Percentiles rank a stretch among this genome's conserved stretches.
Evolutionary conservation across 208 protist genomes (phyloP).

Genomic region (Trypanosoma scelopori): DNA sequence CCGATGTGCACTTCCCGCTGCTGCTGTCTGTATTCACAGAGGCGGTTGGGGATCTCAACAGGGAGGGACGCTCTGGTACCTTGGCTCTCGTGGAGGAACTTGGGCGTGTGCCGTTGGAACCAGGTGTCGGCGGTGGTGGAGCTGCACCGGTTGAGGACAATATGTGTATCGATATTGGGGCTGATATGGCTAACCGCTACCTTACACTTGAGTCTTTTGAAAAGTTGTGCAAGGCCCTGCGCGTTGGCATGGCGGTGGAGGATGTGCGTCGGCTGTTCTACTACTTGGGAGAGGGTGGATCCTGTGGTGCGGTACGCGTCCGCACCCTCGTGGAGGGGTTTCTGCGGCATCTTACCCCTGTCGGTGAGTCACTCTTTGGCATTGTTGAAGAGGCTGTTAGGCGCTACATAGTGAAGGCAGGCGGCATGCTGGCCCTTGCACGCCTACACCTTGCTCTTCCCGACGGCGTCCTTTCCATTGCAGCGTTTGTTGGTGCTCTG

Average conservation of each 20-base stretch:
- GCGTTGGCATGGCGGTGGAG: conserved; percentile 37
- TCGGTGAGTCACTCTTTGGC: conserved; percentile 43
- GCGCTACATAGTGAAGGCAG: conserved; percentile 36
- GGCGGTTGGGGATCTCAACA: conserved; percentile 37
- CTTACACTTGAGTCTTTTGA: conserved; percentile 54
- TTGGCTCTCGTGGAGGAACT: conserved; percentile 46
- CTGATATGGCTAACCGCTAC: conserved; percentile 8
- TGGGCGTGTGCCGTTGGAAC: conserved; percentile 18
- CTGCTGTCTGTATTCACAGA: conserved; percentile 68
- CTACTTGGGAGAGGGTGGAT: conserved; percentile 45
- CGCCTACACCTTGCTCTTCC: conserved; percentile 44
- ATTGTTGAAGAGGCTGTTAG: conserved; percentile 36
- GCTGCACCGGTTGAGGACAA: neutral
- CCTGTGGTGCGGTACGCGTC: conserved; percentile 36
- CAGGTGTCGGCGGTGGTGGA: neutral
- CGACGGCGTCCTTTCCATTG: conserved; percentile 45
- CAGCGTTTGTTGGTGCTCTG: conserved; percentile 44
- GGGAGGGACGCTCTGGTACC: conserved; percentile 38
- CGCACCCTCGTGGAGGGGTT: conserved; percentile 41
- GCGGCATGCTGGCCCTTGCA: conserved; percentile 47
- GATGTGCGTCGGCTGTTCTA: conserved; percentile 59
- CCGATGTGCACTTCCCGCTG: conserved; percentile 58
- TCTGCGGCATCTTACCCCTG: conserved; percentile 58
- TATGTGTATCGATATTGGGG: conserved; percentile 24
- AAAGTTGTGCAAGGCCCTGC: conserved; percentile 43